Base-by-base conservation (phyloP, 1,284 basidiomycete genomes). In the Dichomitus squalens region DNA sequence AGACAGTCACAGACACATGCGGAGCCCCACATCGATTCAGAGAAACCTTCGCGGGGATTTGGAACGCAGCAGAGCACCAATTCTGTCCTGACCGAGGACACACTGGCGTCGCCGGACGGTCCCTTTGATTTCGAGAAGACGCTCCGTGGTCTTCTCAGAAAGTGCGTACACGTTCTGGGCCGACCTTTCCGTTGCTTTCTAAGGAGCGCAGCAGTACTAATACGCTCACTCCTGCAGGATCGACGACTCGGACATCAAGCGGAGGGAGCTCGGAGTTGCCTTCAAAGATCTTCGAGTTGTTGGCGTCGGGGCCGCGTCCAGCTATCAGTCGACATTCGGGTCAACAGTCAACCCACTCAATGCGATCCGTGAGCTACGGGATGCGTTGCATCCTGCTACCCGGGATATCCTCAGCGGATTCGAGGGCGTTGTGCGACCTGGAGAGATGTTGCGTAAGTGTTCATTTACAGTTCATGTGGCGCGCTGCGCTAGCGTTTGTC, bases 361-460 rank as follows among this genome's bases (percentile, higher is more conserved):
- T 18, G 35, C 72, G 1, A 2, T 74, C 0, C 61, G 67, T 7
- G 56, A 39, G 1, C 55, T 80, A 20, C 66, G 66, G 18, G 62
- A 56, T 0, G 7, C 64, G 7, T 71, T 78, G 7, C 73, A 75
- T 50, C 79, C 79, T 0, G 73, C 72, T 6, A 64, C 75, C 5
- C 75, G 78, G 39, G 73, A 81, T 44, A 80, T 84, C 36, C 70
- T 86, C 0, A 59, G 52, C 21, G 77, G 75, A 0, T 85, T 85
- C 58, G 74, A 79, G 36, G 85, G 83, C 9, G 73, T 77, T 14
- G 73, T 86, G 33, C 71, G 75, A 14, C 83, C 85, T 0, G 85
- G 85, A 3, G 84, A 88, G 65, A 88, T 87, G 85, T 72, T 84
- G 4, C 72, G 81, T 82, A 44, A 52, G 56, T 57, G 44, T 43